phyloP scores from a whole-genome alignment of 176 grass and related monocot species.

The Dactylis glomerata region DNA sequence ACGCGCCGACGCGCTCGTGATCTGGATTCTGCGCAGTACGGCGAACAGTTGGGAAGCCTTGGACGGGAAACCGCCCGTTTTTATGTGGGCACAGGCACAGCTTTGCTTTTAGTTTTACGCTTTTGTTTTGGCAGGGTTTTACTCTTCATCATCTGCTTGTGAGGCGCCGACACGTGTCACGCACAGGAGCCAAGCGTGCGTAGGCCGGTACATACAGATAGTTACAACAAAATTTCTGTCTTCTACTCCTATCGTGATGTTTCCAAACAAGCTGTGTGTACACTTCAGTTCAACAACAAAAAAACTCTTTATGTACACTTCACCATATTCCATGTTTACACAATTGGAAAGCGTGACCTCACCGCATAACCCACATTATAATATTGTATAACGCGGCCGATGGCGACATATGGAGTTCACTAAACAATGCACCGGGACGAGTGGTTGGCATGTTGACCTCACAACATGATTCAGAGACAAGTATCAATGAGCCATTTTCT shows the following conservation, averaged over 20 bases:
- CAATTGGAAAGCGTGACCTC: not conserved
- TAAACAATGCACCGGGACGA: not conserved
- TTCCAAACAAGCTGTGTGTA: not conserved
- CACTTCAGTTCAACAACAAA: too few relatives aligned
- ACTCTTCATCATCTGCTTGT: too few relatives aligned
- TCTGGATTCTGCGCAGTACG: not conserved
- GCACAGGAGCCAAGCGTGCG: too few relatives aligned
- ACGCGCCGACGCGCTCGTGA: not conserved
- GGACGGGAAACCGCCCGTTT: not conserved
- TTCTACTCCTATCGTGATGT: not conserved
- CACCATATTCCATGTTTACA: not conserved
- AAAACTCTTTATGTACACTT: not conserved
- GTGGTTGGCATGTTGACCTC: not conserved
- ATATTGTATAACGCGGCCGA: too few relatives aligned
- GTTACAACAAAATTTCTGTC: too few relatives aligned
- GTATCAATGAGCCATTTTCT: not conserved
- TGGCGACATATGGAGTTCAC: too few relatives aligned
- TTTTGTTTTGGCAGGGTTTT: too few relatives aligned
- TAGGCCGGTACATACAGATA: too few relatives aligned
- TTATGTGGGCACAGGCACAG: not conserved
- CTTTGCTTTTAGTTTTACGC: not conserved
- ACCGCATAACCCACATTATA: not conserved
- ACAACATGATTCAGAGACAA: not conserved
- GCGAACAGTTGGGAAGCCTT: not conserved
- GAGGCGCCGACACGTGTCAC: too few relatives aligned